These are phyloP conservation scores for Crithidia thermophila DNA, from an alignment of 208 protist genomes.

Conservation along the genomic window DNA sequence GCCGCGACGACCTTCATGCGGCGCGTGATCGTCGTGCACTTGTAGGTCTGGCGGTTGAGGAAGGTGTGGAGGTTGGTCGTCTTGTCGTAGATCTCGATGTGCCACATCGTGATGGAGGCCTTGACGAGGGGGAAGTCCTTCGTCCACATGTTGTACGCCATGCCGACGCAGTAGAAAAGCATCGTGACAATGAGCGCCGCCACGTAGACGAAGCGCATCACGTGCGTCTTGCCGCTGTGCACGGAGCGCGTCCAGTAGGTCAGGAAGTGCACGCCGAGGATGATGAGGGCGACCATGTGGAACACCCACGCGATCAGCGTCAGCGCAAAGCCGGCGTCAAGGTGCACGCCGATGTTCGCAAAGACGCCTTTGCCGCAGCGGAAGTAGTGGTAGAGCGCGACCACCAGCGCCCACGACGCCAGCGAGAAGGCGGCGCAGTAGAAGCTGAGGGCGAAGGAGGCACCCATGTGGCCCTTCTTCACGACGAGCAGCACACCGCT, in stretches of 20 bases:
- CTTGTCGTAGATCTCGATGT: slow-evolving; percentile 48
- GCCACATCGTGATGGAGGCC: slow-evolving; percentile 49
- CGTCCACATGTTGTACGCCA: slow-evolving; percentile 37
- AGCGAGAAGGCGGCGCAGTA: slow-evolving; percentile 44
- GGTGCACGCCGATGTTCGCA: slow-evolving; percentile 36
- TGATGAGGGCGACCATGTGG: slow-evolving; percentile 25
- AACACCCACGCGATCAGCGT: slow-evolving; percentile 42
- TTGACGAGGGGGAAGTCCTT: slow-evolving; percentile 37
- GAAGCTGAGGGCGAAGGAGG: slow-evolving; percentile 43
- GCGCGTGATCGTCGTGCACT: slow-evolving; percentile 44
- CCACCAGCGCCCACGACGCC: slow-evolving; percentile 43
- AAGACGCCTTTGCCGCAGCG: slow-evolving; percentile 44
- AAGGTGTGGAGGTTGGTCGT: slow-evolving; percentile 35
- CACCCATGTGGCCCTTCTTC: slow-evolving; percentile 46
- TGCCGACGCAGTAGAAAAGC: slow-evolving; percentile 51
- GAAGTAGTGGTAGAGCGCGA: slow-evolving; percentile 42
- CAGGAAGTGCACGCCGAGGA: slow-evolving; percentile 44
- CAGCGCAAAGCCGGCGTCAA: slow-evolving; percentile 52
- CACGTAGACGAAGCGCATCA: slow-evolving; percentile 47
- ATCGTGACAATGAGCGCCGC: slow-evolving; percentile 30
- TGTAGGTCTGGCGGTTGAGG: slow-evolving; percentile 44
- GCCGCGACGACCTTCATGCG: slow-evolving; percentile 53
- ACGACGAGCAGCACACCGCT: slow-evolving; percentile 34
- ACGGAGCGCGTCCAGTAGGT: slow-evolving; percentile 43
- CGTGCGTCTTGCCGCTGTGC: slow-evolving; percentile 33